Evolutionary conservation across 2,329 filamentous ascomycete species (phyloP), one percentile per base, ranked within the genome.

Genomic region (Endoconidiophora laricicola): DNA sequence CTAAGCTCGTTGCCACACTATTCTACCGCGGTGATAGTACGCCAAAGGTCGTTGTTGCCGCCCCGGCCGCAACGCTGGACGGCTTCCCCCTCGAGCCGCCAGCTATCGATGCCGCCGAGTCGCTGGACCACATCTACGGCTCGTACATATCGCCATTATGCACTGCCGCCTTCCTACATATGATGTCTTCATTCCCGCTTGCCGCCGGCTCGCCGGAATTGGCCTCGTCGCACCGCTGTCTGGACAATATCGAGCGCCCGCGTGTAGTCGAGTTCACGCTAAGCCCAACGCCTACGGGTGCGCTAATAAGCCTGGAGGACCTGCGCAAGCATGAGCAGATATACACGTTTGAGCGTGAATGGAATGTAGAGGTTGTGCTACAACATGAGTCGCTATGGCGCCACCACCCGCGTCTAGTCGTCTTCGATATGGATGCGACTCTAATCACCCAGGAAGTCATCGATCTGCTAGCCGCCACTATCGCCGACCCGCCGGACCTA

Each of bases 371-470:
- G 63, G 81, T 90, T 12, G 76, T 84, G 18, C 70, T 94, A 55
- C 85, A 93, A 63, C 65, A 65, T 39, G 84, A 90, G 60, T 75
- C 70, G 26, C 70, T 90, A 29, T 86, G 81, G 70, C 73, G 86
- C 52, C 75, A 81, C 24, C 78, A 93, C 64, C 88, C 88, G 56
- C 78, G 90, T 6, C 71, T 96, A 9, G 87, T 90, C 3, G 86
- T 95, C 29, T 98, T 98, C 60, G 91, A 98, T 64, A 98, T 98
- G 91, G 91, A 98, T 68, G 91, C 83, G 64, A 98, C 91, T 0
- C 74, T 98, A 54, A 96, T 98, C 62, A 83, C 90, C 49, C 88
- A 98, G 64, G 91, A 98, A 68, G 88, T 95, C 54, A 96, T 98
- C 61, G 91, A 98, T 64, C 80, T 96, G 59, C 81, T 98, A 51